Base-by-base conservation (phyloP, 176 grass and related monocot species). In the Lolium perenne region DNA sequence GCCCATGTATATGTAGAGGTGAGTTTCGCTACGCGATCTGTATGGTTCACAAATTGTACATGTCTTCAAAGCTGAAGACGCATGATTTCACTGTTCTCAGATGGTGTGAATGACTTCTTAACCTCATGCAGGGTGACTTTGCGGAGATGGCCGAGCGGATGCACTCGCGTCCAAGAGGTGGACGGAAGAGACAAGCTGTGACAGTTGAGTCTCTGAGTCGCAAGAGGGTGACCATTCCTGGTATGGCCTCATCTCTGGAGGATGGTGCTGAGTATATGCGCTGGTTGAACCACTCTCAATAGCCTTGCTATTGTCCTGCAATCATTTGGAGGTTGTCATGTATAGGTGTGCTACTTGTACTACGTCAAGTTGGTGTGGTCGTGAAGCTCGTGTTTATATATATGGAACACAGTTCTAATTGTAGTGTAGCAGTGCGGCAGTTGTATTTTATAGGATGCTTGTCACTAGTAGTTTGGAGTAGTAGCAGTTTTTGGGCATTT, bases 1-100 rank as follows among this genome's bases (percentile, higher is more conserved):
- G 79, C 51, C 22, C 92, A 94, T 85, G 73, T 82, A 38, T 92
- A 90, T 20, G 5, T 74, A 51, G 71, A 92, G 61, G 92, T 94
- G 58, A 88, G 79, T 77, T 14, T 4, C 41, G 16, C 7, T n/a
- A 35, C 10, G 41, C 4, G 2, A 66, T 47, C 9, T 64, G 3
- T 59, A 13, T 4, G 17, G 29, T 61, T 8, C 11, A 43, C 0
- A 43, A 41, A 75, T 5, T 38, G 6, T 56, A 4, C 10, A 35
- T 10, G 4, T 29, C 11, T 55, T 55, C 41, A 25, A 3, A 20
- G 7, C 5, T 1, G 0, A 9, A 67, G 26, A 67, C 9, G 3
- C 48, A 11, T 41, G 1, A 25, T 38, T 4, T 56, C 51, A 60
- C 26, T 84, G 32, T 23, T 60, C n/a, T 15, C 13, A 32, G 41